phyloP scores from a whole-genome alignment of 768 basidiomycete genomes.

The Termitomyces sp. region DNA sequence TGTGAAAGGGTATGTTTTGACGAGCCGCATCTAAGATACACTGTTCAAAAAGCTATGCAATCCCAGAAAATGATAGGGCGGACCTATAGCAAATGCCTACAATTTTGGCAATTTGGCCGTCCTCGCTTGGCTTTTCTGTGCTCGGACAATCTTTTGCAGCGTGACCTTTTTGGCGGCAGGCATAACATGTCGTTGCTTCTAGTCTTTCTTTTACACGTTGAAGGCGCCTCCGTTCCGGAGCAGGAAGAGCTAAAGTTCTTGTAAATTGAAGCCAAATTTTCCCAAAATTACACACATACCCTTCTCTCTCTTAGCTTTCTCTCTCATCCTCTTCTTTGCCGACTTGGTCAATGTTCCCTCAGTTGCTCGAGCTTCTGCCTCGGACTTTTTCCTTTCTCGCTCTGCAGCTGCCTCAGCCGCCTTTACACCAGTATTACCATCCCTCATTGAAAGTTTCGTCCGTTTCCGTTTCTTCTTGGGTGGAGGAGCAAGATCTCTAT shows the following conservation, averaged over 20 bases:
- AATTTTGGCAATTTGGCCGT: conserved; percentile 14
- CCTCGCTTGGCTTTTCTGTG: conserved; percentile 19
- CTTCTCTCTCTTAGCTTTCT: conserved; percentile 27
- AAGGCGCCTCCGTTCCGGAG: conserved; percentile 59
- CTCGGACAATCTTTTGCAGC: conserved; percentile 78
- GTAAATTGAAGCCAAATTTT: conserved; percentile 1
- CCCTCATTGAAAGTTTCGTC: conserved; percentile 42
- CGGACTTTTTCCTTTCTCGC: conserved; percentile 7
- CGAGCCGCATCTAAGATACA: conserved; percentile 65
- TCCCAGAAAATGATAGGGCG: conserved; percentile 15
- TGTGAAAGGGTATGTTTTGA: conserved; percentile 71
- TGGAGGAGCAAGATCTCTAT: conserved; percentile 19
- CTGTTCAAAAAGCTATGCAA: neutral
- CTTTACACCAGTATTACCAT: conserved; percentile 28
- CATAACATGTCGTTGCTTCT: conserved; percentile 72
- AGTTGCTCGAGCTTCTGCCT: conserved; percentile 13
- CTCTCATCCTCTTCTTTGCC: conserved; percentile 29
- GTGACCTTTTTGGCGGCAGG: conserved; percentile 83
- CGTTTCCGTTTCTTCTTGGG: conserved; percentile 62
- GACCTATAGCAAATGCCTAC: conserved; percentile 75
- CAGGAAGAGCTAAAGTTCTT: conserved; percentile 2
- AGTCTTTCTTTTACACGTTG: conserved; percentile 58
- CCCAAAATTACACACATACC: conserved; percentile 20
- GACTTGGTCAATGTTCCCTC: conserved; percentile 19
- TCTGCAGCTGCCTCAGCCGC: conserved; percentile 19